Base-by-base conservation (phyloP, 768 basidiomycete species). In the Epithele typhae region DNA sequence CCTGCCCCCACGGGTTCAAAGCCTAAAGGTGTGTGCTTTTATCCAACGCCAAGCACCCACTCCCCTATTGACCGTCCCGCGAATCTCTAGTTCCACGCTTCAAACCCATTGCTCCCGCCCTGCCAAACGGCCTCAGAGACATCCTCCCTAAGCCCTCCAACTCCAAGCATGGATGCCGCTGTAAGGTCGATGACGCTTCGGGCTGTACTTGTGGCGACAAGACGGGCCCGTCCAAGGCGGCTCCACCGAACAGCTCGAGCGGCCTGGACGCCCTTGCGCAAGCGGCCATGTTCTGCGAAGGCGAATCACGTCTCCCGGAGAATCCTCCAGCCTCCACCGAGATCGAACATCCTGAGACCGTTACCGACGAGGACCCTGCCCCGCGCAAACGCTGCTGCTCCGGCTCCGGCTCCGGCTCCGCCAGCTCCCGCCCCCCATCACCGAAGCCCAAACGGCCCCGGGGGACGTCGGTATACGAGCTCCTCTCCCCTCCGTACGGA, bases 51-150 rank as follows among this genome's bases (percentile, higher is more conserved):
- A n/a, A n/a, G n/a, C n/a, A n/a, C n/a, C n/a, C n/a, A n/a, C n/a
- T n/a, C n/a, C n/a, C 27, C 7, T 30, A 7, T 30, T 30, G 14
- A n/a, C n/a, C n/a, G n/a, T n/a, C 27, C 27, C 8, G 27, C 14
- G 27, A 7, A 30, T 14, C 8, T 30, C 8, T 40, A 86, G 85
- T 78, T 22, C 76, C 73, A 54, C 72, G 85, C 52, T 87, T 78
- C 60, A 80, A 86, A 55, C 85, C 84, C 7, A 82, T 84, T 23
- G 70, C 73, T 3, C 87, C 87, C 11, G 75, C 86, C 1, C 63
- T 89, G 33, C 87, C 87, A 9, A 87, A 89, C 53, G 87, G 87
- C 27, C 68, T 89, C 24, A 76, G 74, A 46, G 85, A 86, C 19
- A 27, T 63, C 72, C 72, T n/a, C n/a, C n/a, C n/a, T n/a, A n/a